Evolutionary conservation across 2,329 filamentous ascomycete species (phyloP), one percentile per base, ranked within the genome.

Genomic region (Coniochaeta hoffmannii): DNA sequence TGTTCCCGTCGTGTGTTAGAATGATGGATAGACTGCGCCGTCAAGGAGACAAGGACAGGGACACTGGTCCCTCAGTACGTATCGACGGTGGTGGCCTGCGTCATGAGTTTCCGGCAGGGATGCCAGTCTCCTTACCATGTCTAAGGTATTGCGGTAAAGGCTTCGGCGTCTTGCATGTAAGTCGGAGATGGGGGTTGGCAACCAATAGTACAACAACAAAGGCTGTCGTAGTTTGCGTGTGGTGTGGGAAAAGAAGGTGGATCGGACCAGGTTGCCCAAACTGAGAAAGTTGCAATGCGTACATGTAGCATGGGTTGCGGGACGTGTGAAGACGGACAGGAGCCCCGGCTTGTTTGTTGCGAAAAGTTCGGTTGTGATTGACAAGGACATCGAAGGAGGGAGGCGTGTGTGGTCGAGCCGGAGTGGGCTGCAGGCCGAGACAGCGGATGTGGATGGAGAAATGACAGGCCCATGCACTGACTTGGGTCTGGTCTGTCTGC

Each of bases 71-170:
- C 63, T 63, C 63, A 61, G 59, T 60, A n/a, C n/a, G n/a, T n/a
- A 60, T 63, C 58, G 63, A 64, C 61, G 57, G 52, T 57, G 55
- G 59, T 63, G 59, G 62, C 59, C 65, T 66, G 67, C 66, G 67
- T 69, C 67, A 69, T 68, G 64, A 63, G 62, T 58, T 57, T 55
- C 36, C 54, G 61, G 61, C 64, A 66, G 62, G 65, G 65, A 62
- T 66, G 38, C 54, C 58, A 61, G 59, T 59, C 60, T 62, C 59
- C 60, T 57, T 56, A 59, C 61, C 60, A 55, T 56, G 54, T 54
- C 56, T 56, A 56, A 53, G 50, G 58, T 61, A 57, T 59, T 36
- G 38, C 53, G 32, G 60, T 60, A 61, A n/a, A 60, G 55, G 59
- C 61, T 62, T 63, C 59, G 61, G 59, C 59, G 56, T 59, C 58